Evolutionary conservation across 2,329 filamentous ascomycete species (phyloP).

Genomic region (Fusarium bulbicola): DNA sequence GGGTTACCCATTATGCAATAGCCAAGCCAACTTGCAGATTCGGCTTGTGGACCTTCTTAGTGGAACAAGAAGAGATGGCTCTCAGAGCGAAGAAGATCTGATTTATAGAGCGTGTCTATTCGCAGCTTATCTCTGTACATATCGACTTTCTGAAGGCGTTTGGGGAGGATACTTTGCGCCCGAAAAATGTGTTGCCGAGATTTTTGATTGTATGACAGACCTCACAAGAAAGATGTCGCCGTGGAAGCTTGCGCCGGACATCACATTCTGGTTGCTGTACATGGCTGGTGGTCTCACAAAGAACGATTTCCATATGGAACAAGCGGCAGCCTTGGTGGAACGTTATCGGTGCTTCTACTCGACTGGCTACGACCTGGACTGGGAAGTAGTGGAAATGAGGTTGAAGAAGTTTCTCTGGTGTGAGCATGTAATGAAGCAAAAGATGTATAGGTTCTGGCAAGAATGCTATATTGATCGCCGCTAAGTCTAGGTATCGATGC

Average conservation of each 20-base stretch:
- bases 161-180: not conserved
- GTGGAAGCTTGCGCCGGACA: not conserved
- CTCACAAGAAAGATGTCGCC: not conserved
- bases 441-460: not conserved
- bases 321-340: not conserved
- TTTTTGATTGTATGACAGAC: not conserved
- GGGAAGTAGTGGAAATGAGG: not conserved
- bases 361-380: not conserved
- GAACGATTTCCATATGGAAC: accelerated
- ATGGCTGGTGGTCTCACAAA: not conserved
- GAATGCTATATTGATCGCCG: not conserved
- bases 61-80: not conserved
- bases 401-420: conserved; percentile 2
- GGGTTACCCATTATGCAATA: not conserved
- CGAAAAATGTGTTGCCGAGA: not conserved
- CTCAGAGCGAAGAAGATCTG: not conserved
- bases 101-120: conserved; percentile 9
- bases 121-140: conserved; percentile 10
- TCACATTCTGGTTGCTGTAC: not conserved
- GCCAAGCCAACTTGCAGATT: conserved; percentile 1
- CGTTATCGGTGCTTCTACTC: conserved; percentile 3
- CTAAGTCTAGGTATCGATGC: not conserved
- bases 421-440: not conserved
- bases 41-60: conserved; percentile 6
- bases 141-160: not conserved